Percentiles rank a stretch among this genome's conserved stretches.
phyloP scores from a whole-genome alignment of 208 protist genomes.

The Leishmania major region DNA sequence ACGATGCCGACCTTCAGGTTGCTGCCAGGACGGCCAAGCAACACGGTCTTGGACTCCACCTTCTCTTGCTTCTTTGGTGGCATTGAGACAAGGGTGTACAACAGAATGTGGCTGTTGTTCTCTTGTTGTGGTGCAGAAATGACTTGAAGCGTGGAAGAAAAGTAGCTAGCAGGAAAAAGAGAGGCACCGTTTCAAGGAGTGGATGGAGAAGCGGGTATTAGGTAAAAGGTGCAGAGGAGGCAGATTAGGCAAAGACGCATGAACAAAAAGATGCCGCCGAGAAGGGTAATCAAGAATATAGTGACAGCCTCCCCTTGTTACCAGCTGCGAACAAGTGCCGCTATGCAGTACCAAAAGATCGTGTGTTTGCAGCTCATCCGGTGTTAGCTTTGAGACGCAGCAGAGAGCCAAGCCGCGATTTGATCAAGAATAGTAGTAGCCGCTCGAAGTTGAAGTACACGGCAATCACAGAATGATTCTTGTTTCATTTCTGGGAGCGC shows the following conservation, averaged over 20 bases:
- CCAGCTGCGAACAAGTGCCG: background rate
- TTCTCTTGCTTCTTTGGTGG: slow-evolving; percentile 90
- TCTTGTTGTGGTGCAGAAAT: slow-evolving; percentile 2
- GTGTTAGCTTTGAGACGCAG: background rate
- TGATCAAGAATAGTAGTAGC: background rate
- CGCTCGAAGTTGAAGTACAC: background rate
- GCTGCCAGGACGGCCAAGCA: slow-evolving; percentile 92
- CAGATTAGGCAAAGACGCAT: slow-evolving; percentile 1
- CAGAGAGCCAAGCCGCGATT: background rate
- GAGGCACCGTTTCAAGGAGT: background rate
- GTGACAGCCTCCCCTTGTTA: background rate
- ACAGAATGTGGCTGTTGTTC: slow-evolving; percentile 8
- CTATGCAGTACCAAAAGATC: background rate
- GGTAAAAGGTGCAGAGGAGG: background rate
- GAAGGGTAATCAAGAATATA: background rate
- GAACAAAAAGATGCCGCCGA: background rate
- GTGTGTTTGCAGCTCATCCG: background rate
- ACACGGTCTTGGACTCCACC: slow-evolving; percentile 79
- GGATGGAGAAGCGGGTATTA: background rate
- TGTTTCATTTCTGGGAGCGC: background rate
- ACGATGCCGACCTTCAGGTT: slow-evolving; percentile 97
- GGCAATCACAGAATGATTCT: slow-evolving; percentile 18
- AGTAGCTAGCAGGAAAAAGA: background rate
- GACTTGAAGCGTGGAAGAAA: background rate
- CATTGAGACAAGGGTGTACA: slow-evolving; percentile 51